Conservation (phyloP, 352 stramenopile genomes). For the Phytophthora pisi region DNA sequence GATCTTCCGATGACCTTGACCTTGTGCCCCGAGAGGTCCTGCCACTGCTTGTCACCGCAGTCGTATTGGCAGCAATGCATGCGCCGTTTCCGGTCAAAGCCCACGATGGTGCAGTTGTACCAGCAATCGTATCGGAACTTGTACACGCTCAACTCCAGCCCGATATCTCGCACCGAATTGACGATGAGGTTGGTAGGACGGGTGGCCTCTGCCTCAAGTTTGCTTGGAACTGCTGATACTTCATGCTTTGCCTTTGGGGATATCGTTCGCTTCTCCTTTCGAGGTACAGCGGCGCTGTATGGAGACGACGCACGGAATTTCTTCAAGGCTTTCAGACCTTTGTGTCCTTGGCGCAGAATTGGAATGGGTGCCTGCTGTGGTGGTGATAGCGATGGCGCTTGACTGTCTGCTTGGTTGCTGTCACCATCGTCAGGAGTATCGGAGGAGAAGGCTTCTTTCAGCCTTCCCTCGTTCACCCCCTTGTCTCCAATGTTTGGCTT, state of each 20-base stretch:
- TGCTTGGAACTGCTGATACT: slow-evolving; percentile 3
- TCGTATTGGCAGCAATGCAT: slow-evolving; percentile 86
- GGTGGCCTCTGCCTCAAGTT: slow-evolving; percentile 5
- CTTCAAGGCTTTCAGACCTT: slow-evolving; percentile 68
- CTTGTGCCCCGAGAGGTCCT: slow-evolving; percentile 58
- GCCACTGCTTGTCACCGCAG: slow-evolving; percentile 85
- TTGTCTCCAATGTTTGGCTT: slow-evolving; percentile 11
- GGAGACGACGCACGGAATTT: slow-evolving; percentile 63
- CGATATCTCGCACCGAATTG: slow-evolving; percentile 69
- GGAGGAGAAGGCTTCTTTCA: slow-evolving; percentile 19
- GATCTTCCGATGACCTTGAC: slow-evolving; percentile 48
- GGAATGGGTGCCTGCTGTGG: slow-evolving; percentile 27
- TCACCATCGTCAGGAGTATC: not conserved
- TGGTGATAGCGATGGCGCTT: not conserved
- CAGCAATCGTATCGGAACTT: slow-evolving; percentile 85
- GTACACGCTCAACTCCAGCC: slow-evolving; percentile 65
- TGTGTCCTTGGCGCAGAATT: slow-evolving; percentile 68
- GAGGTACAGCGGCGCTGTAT: slow-evolving; percentile 46
- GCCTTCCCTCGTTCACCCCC: slow-evolving; percentile 1
- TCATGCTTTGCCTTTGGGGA: slow-evolving; percentile 18
- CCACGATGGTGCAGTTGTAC: slow-evolving; percentile 81
- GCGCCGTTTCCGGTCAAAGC: slow-evolving; percentile 69
- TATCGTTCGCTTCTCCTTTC: slow-evolving; percentile 28
- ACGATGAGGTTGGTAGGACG: slow-evolving; percentile 24
- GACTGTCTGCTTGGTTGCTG: slow-evolving; percentile 29